Conservation (phyloP, 2,329 filamentous ascomycete genomes). For the Colletotrichum plurivorum region DNA sequence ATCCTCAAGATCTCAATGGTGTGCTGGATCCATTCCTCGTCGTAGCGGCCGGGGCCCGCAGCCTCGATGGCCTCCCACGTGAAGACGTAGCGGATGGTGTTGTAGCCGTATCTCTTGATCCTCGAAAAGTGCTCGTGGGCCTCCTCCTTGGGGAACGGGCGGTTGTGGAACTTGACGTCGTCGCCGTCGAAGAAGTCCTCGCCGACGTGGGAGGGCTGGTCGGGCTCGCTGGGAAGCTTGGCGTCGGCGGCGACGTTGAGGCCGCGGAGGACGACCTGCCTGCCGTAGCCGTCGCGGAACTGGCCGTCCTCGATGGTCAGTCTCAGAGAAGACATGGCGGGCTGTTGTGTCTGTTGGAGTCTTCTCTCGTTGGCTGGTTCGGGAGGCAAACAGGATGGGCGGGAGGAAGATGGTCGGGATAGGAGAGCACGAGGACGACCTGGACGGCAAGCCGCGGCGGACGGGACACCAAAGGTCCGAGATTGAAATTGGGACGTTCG, state of each 20-base stretch:
- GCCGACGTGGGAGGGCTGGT: slow-evolving; percentile 83
- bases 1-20: slow-evolving; percentile 88
- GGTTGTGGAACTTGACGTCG: slow-evolving; percentile 87
- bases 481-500: slow-evolving; percentile 38
- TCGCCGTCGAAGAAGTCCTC: slow-evolving; percentile 94
- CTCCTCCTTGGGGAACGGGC: slow-evolving; percentile 87
- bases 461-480: slow-evolving; percentile 35
- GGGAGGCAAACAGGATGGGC: not conserved
- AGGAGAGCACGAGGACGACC: slow-evolving; percentile 23
- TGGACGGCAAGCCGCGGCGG: slow-evolving; percentile 19
- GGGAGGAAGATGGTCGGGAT: not conserved
- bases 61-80: slow-evolving; percentile 99
- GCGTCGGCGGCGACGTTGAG: slow-evolving; percentile 95
- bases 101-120: slow-evolving; percentile 92
- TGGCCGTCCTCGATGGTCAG: slow-evolving; percentile 87
- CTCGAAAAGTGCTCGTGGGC: slow-evolving; percentile 89
- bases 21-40: slow-evolving; percentile 92
- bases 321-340: slow-evolving; percentile 78
- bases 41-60: slow-evolving; percentile 89
- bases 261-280: slow-evolving; percentile 90
- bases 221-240: slow-evolving; percentile 87
- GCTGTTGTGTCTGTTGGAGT: not conserved
- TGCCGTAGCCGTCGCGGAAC: slow-evolving; percentile 85
- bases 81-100: slow-evolving; percentile 95
- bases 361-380: not conserved